Percentiles rank a stretch among this genome's conserved stretches.
Evolutionary conservation across 257 asterid species (phyloP).

Genomic region (Plantago ovata): DNA sequence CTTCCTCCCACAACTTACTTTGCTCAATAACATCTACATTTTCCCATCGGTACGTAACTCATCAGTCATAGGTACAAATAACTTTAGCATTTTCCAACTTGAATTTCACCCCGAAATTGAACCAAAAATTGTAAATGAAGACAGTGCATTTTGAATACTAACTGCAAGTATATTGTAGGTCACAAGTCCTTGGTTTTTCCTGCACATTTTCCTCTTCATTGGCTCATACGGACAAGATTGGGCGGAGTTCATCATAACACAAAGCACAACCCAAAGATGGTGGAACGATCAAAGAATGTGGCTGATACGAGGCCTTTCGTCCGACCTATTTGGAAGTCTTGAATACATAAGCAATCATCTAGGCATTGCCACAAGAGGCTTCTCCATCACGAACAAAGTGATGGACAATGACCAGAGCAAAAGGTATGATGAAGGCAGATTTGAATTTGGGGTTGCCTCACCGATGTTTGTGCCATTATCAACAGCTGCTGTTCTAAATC

Average conservation of each 20-base stretch:
- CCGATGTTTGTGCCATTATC: slow-evolving; percentile 66
- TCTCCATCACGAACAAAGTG: slow-evolving; percentile 65
- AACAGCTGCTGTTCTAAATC: slow-evolving; percentile 44
- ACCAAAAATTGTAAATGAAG: background rate
- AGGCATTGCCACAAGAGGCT: slow-evolving; percentile 53
- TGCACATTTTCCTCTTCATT: slow-evolving; percentile 45
- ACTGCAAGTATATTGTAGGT: slow-evolving; percentile 30
- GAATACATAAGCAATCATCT: slow-evolving; percentile 46
- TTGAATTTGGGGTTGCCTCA: slow-evolving; percentile 59
- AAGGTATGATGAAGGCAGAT: slow-evolving; percentile 51
- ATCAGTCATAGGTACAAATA: too few species aligned
- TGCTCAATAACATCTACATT: slow-evolving; percentile 43
- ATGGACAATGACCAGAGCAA: slow-evolving; percentile 42
- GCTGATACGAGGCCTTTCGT: slow-evolving; percentile 52
- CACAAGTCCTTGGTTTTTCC: slow-evolving; percentile 47
- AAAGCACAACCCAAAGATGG: slow-evolving; percentile 56
- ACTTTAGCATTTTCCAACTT: too few species aligned
- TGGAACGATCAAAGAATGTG: slow-evolving; percentile 90
- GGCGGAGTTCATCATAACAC: slow-evolving; percentile 40
- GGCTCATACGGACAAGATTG: slow-evolving; percentile 76
- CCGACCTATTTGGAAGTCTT: slow-evolving; percentile 41
- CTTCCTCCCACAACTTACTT: slow-evolving; percentile 49
- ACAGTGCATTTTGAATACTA: background rate
- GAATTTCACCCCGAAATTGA: too few species aligned
- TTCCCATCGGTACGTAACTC: slow-evolving; percentile 60